Conservation (phyloP, 2,329 filamentous ascomycete genomes). For the Dryadomyces quercivorus region DNA sequence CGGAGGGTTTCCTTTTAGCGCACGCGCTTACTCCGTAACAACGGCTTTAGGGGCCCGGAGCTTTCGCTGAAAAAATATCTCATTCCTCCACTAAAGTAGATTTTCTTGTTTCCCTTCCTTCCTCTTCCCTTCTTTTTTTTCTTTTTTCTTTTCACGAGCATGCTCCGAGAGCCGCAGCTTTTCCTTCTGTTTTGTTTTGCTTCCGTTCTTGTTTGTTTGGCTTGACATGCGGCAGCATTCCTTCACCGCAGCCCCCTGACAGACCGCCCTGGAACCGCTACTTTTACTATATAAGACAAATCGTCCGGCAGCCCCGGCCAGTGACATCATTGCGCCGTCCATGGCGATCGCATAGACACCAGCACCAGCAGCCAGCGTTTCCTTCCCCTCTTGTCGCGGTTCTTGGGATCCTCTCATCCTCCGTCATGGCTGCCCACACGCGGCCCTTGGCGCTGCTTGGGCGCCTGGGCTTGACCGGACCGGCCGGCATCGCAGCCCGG, state of each 20-base stretch:
- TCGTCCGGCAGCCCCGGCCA: background rate
- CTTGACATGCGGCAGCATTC: too few species aligned
- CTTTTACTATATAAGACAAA: too few species aligned
- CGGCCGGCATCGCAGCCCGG: background rate
- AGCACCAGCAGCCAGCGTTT: background rate
- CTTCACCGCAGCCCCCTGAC: too few species aligned
- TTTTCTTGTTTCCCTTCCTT: background rate
- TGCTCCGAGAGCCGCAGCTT: background rate
- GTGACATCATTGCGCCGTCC: constrained; percentile 2
- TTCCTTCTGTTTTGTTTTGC: background rate
- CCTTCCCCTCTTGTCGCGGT: too few species aligned
- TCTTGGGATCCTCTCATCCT: background rate
- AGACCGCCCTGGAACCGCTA: too few species aligned
- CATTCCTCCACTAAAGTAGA: background rate
- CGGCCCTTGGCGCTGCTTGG: background rate
- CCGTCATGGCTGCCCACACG: background rate
- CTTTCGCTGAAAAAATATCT: background rate
- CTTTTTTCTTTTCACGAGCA: background rate
- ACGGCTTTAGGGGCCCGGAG: too few species aligned
- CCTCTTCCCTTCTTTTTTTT: background rate
- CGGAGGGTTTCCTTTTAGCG: too few species aligned
- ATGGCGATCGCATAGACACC: background rate
- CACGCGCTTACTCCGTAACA: too few species aligned
- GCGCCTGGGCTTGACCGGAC: background rate
- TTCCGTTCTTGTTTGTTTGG: background rate